Conservation (phyloP, 1,139 yeast species). For the Saccharomyces pastorianus region DNA sequence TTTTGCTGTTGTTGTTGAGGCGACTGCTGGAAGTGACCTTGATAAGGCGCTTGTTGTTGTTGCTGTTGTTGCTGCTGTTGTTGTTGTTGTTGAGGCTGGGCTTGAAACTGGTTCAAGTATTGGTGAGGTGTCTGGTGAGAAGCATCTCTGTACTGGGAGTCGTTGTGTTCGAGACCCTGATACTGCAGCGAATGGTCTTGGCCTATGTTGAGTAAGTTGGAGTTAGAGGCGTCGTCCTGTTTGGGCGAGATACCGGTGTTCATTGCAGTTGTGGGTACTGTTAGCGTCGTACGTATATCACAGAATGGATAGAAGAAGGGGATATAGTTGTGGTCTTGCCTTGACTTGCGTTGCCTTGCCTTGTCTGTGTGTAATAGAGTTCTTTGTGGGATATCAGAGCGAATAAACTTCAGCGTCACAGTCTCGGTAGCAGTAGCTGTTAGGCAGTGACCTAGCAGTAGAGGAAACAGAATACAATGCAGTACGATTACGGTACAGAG, state of each 20-base stretch:
- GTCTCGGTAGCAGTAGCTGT: background rate
- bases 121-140: slow-evolving; percentile 8
- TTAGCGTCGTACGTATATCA: slow-evolving; percentile 3
- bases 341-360: slow-evolving; percentile 1
- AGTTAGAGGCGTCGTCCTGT: slow-evolving; percentile 9
- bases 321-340: background rate
- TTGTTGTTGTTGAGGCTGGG: slow-evolving; percentile 9
- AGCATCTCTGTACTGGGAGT: slow-evolving; percentile 8
- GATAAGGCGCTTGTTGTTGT: slow-evolving; percentile 6
- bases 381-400: background rate
- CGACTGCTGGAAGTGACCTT: slow-evolving; percentile 7
- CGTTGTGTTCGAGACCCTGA: slow-evolving; percentile 14
- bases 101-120: slow-evolving; percentile 9
- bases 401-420: background rate
- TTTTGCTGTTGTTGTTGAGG: slow-evolving; percentile 7
- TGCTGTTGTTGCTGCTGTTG: slow-evolving; percentile 11
- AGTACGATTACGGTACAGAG: background rate
- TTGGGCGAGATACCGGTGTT: slow-evolving; percentile 14
- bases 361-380: background rate
- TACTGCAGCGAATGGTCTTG: slow-evolving; percentile 16
- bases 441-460: background rate
- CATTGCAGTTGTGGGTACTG: slow-evolving; percentile 14
- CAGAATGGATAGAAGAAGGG: background rate
- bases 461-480: background rate
- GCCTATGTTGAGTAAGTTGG: slow-evolving; percentile 10